A percentile compares a stretch with the other conserved stretches of the same genome.
Evolutionary conservation across 148 eudicot species (phyloP).

Genomic region (Limonium bicolor): DNA sequence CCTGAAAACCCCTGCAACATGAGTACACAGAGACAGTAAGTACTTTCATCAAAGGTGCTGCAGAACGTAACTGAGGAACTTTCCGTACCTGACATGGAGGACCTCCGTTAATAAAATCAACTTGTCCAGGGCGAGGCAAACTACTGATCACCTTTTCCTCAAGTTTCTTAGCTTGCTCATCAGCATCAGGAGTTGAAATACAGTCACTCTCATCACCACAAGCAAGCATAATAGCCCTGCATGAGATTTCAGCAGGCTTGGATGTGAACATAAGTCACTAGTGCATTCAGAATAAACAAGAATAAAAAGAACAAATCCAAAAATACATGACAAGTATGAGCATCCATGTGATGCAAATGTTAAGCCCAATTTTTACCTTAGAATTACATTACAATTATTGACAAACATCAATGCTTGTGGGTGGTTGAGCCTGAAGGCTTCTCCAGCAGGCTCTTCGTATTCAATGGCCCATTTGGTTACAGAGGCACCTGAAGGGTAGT

Average conservation of each 20-base stretch:
- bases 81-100: slow-evolving; percentile 94
- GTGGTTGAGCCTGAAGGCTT: slow-evolving; percentile 83
- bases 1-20: slow-evolving; percentile 76
- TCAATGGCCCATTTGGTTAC: slow-evolving; percentile 97
- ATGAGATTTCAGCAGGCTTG: neutral
- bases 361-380: slow-evolving; percentile 30
- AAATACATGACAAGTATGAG: too few species aligned
- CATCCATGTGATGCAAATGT: neutral
- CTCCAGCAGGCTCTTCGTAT: slow-evolving; percentile 95
- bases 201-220: slow-evolving; percentile 79
- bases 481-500: slow-evolving; percentile 45
- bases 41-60: neutral
- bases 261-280: neutral
- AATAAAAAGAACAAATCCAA: neutral
- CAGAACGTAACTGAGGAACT: neutral
- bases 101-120: slow-evolving; percentile 96
- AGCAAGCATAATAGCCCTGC: slow-evolving; percentile 68
- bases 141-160: slow-evolving; percentile 33
- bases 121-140: slow-evolving; percentile 80
- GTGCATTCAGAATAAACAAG: neutral
- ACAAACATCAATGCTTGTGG: slow-evolving; percentile 57
- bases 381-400: slow-evolving; percentile 86
- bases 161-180: slow-evolving; percentile 53
- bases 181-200: slow-evolving; percentile 74
- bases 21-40: neutral